These are phyloP conservation scores for Rosa multiflora DNA, from an alignment of 306 rosid species.

Conservation along the genomic window DNA sequence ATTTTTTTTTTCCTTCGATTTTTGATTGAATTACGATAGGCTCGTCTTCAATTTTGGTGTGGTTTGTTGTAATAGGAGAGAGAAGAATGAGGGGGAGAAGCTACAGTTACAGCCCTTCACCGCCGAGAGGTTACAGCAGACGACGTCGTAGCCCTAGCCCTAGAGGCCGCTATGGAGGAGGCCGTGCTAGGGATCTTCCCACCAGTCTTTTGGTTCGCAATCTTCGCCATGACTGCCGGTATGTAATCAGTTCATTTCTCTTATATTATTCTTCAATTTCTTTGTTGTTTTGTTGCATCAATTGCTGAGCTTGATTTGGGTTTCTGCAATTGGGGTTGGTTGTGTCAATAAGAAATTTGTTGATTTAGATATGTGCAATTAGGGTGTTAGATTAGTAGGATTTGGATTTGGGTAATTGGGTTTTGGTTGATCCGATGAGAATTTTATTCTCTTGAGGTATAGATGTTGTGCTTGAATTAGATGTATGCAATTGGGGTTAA, in stretches of 20 bases:
- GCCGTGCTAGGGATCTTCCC: constrained; percentile 60
- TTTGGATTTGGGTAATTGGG: not conserved
- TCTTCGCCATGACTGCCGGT: constrained; percentile 75
- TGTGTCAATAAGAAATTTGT: not conserved
- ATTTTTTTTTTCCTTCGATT: not conserved
- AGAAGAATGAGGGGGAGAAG: constrained; percentile 76
- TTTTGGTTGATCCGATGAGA: not conserved
- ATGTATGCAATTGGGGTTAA: not conserved
- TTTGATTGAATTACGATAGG: not conserved
- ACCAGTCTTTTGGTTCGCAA: constrained; percentile 87
- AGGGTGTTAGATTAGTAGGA: not conserved
- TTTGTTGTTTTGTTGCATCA: not conserved
- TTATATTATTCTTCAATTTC: not conserved
- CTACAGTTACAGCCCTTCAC: constrained; percentile 77
- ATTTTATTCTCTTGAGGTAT: too few species aligned
- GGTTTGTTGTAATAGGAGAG: constrained; percentile 23
- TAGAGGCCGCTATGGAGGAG: constrained; percentile 45
- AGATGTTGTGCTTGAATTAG: not conserved
- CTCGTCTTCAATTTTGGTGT: not conserved
- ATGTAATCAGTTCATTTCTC: not conserved
- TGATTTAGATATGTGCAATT: not conserved
- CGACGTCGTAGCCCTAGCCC: constrained; percentile 70
- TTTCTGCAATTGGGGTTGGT: not conserved
- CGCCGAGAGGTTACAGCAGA: constrained; percentile 61
- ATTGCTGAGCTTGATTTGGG: not conserved